These are phyloP conservation scores for Hemileccinum impolitum DNA, from an alignment of 768 basidiomycete species.

Conservation along the genomic window DNA sequence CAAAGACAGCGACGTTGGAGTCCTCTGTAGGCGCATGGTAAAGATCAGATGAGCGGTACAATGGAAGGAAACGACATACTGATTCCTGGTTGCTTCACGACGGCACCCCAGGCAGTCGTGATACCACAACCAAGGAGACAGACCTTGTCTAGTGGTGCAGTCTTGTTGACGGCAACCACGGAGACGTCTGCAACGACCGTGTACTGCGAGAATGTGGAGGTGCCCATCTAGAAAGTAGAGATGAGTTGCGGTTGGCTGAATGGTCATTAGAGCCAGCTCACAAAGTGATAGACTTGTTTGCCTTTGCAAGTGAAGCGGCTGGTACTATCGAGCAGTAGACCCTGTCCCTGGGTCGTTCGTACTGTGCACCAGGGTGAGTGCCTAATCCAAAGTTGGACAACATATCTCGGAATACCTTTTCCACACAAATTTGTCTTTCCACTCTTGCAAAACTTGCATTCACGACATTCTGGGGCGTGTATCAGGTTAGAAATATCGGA, in stretches of 20 bases:
- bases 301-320: constrained; percentile 89
- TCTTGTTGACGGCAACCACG: constrained; percentile 82
- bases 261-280: constrained; percentile 37
- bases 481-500: not conserved
- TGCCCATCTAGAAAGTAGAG: constrained; percentile 77
- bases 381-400: not conserved
- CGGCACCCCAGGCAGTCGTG: constrained; percentile 98
- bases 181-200: constrained; percentile 98
- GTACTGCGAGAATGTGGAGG: constrained; percentile 99
- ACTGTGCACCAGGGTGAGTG: constrained; percentile 43
- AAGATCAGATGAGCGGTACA: not conserved
- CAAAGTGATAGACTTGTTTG: constrained; percentile 86
- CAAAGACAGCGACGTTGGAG: constrained; percentile 91
- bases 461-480: constrained; percentile 65
- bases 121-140: constrained; percentile 96
- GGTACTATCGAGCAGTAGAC: constrained; percentile 90
- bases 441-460: constrained; percentile 99
- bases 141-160: constrained; percentile 92
- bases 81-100: constrained; percentile 86
- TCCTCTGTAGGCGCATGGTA: constrained; percentile 47
- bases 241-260: not conserved
- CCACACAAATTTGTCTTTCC: constrained; percentile 99
- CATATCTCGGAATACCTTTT: constrained; percentile 50
- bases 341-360: constrained; percentile 89
- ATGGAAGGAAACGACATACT: constrained; percentile 41